These are phyloP conservation scores for Achlya hypogyna DNA, from an alignment of 352 stramenopile genomes.

Conservation along the genomic window DNA sequence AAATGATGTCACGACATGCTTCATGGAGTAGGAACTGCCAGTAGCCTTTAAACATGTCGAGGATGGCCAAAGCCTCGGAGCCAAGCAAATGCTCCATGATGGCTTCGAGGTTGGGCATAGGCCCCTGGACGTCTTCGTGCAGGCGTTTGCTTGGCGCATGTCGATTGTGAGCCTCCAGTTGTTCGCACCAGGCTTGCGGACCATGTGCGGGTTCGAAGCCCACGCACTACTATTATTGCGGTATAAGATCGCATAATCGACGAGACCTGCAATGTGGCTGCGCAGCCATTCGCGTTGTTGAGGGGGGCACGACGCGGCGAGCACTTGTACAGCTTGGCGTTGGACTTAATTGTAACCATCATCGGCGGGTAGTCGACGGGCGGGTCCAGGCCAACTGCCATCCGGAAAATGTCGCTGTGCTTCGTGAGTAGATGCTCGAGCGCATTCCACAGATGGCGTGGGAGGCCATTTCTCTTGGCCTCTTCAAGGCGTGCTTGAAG, in stretches of 20 bases:
- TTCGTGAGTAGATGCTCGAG: neutral
- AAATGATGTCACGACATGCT: constrained; percentile 17
- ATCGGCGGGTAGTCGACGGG: constrained; percentile 19
- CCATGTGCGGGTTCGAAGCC: constrained; percentile 21
- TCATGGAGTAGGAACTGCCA: constrained; percentile 21
- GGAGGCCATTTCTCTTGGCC: neutral
- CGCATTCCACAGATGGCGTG: neutral
- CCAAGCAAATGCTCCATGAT: constrained; percentile 6
- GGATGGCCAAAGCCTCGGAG: neutral
- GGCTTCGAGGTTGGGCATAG: constrained; percentile 20
- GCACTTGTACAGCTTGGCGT: constrained; percentile 15
- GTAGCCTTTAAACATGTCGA: constrained; percentile 26
- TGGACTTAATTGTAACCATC: constrained; percentile 20
- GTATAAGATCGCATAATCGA: constrained; percentile 7
- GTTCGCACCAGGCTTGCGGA: constrained; percentile 20
- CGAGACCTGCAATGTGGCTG: constrained; percentile 12
- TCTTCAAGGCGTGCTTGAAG: neutral
- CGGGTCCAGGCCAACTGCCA: constrained; percentile 17
- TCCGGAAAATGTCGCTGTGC: constrained; percentile 16
- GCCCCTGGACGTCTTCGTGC: constrained; percentile 21
- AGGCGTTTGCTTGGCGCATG: constrained; percentile 20
- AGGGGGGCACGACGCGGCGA: constrained; percentile 6
- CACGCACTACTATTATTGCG: constrained; percentile 18
- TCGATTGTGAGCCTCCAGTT: constrained; percentile 20
- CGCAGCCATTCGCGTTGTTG: constrained; percentile 20